These are phyloP conservation scores for Ascobolus immersus DNA, from an alignment of 495 filamentous ascomycete genomes.

Conservation along the genomic window DNA sequence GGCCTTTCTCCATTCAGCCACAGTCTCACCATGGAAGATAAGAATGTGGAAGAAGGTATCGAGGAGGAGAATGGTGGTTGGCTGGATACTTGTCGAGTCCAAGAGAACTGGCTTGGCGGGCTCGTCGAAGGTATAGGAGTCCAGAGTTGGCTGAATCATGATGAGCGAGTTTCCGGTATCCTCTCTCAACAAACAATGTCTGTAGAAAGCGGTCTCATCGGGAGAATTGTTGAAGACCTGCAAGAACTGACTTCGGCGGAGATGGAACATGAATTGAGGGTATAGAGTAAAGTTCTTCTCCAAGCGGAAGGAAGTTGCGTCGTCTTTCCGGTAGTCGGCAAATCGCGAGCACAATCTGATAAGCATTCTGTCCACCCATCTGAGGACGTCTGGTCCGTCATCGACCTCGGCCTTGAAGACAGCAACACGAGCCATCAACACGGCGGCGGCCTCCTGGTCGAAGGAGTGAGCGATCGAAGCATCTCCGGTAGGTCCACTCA, in stretches of 20 bases:
- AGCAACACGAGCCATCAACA: conserved; percentile 93
- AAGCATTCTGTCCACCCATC: conserved; percentile 98
- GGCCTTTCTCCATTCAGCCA: conserved; percentile 94
- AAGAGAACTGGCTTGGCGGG: conserved; percentile 73
- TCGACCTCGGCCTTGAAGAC: conserved; percentile 99
- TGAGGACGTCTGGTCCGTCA: conserved; percentile 91
- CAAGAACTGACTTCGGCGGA: conserved; percentile 87
- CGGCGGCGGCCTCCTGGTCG: conserved; percentile 92
- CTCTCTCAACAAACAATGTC: conserved; percentile 90
- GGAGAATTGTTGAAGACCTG: conserved; percentile 99
- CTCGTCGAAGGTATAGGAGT: conserved; percentile 93
- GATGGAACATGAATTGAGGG: conserved; percentile 99
- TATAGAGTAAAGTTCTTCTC: conserved; percentile 99
- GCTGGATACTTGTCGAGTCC: conserved; percentile 88
- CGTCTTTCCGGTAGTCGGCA: conserved; percentile 95
- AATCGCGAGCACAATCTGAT: conserved; percentile 91
- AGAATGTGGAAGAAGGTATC: conserved; percentile 99
- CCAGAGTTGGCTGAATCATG: conserved; percentile 96
- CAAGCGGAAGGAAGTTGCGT: conserved; percentile 86
- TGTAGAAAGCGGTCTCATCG: conserved; percentile 95
- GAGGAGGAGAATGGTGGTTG: conserved; percentile 76
- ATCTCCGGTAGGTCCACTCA: conserved; percentile 87
- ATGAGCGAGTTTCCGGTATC: conserved; percentile 91
- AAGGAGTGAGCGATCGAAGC: conserved; percentile 95
- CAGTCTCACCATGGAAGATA: conserved; percentile 94